phyloP scores from a whole-genome alignment of 2,329 filamentous ascomycete genomes.

The Botrytis sinoallii region DNA sequence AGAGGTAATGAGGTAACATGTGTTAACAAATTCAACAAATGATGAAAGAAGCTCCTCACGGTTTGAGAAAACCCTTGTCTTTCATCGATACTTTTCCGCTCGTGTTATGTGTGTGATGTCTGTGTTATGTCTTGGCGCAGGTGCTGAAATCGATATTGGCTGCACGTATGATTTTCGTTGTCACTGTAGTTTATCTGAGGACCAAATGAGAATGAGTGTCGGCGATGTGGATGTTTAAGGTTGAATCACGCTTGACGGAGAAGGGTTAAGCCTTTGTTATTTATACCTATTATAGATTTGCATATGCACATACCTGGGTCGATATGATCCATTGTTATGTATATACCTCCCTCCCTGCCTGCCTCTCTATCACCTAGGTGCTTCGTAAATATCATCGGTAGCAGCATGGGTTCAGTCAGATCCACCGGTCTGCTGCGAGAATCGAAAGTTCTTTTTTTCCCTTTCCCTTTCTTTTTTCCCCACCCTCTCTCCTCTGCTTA shows the following conservation, averaged over 20 bases:
- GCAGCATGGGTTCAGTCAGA: neutral
- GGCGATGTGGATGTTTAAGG: neutral
- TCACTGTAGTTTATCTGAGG: neutral
- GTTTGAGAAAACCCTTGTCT: neutral
- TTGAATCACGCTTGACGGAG: neutral
- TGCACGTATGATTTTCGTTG: conserved; percentile 12
- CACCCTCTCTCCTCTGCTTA: neutral
- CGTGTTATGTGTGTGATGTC: neutral
- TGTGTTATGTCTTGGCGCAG: conserved; percentile 3
- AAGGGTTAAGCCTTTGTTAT: neutral
- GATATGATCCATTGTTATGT: neutral
- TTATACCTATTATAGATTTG: neutral
- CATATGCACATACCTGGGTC: neutral
- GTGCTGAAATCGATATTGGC: conserved; percentile 8
- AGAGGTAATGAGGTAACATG: neutral
- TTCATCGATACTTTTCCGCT: neutral
- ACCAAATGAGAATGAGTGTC: neutral
- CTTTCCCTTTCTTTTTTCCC: neutral
- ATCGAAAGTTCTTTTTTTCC: neutral
- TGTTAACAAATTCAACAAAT: neutral
- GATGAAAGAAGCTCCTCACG: neutral
- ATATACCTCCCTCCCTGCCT: neutral
- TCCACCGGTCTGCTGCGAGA: neutral
- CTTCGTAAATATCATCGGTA: neutral
- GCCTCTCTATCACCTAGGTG: too few relatives aligned